Base-by-base conservation (phyloP, 495 filamentous ascomycete genomes). In the Penicillium coprophilum region DNA sequence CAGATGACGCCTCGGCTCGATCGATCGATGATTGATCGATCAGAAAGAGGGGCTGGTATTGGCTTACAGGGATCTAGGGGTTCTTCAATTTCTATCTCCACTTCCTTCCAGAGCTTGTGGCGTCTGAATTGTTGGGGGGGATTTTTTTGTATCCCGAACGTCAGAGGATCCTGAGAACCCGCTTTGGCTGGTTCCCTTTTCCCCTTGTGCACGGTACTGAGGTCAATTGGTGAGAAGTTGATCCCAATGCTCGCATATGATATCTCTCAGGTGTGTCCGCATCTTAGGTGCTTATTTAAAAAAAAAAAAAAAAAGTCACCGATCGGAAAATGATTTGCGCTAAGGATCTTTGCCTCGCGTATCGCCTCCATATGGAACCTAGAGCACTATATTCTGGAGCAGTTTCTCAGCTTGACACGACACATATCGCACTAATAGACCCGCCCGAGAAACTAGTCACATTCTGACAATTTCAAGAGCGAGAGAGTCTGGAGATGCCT, bases 11-110 rank as follows among this genome's bases (percentile, higher is more conserved):
- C 48, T 60, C 54, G 57, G 50, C 31, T 63, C 57, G 64, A 66
- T 66, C 60, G 54, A 67, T 67, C 61, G 58, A 40, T 30, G 58
- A 59, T 55, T 62, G 68, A 64, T 62, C 61, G 64, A 68, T 65
- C 62, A 52, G 45, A 57, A 39, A 51, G 46, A 43, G 44, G 46
- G 49, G 39, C 54, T 53, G 58, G 58, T 30, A 63, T 57, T 45
- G 57, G 62, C 46, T n/a, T 38, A 17, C 59, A 62, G 57, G 62
- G 65, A 60, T 65, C 57, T 53, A 58, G 50, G 56, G 59, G 57
- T 67, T 67, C 64, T 60, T 65, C 59, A 62, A 60, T 62, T 53
- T 24, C 21, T 46, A 41, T 41, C 63, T 59, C 63, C 59, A 66
- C 65, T 68, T 67, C 34, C 64, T 62, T 67, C 62, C 58, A 67